Base-by-base conservation (phyloP, 257 asterid genomes). In the Lycium ferocissimum region DNA sequence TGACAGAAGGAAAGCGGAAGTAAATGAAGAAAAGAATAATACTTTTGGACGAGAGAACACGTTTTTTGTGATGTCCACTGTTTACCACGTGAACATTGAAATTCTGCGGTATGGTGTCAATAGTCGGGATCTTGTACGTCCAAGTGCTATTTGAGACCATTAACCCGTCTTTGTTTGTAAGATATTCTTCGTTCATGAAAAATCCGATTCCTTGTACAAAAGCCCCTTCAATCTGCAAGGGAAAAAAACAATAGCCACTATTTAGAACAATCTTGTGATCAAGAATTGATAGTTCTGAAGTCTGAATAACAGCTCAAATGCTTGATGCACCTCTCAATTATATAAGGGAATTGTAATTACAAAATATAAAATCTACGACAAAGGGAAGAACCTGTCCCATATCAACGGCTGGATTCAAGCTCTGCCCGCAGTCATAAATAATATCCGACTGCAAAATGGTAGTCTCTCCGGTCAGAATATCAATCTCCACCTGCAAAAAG, bases 191-290 rank as follows among this genome's bases (percentile, higher is more conserved):
- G 4, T 83, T 91, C 97, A 94, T 94, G 88, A 94, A 94, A 84
- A 95, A 92, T 66, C 98, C 98, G 11, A 94, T 81, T 49, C 98
- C 98, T 90, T 94, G 98, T 17, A 95, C 96, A 20, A 92, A 95
- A 66, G 98, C 94, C 20, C 98, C 98, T 90, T 95, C 98, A 83
- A 93, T 93, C 98, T 95, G 92, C 40, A 56, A 54, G 65, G 13
- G 22, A 51, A 51, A 76, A 14, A 76, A 12, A 56, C 2, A 9
- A 22, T 61, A 20, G 71, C 17, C 71, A 6, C 9, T 58, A 17
- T 17, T 18, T 58, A 58, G 65, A 63, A 61, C 69, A 61, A 49
- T 61, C 6, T 6, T 20, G 20, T 3, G 37, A n/a, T 61, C 37
- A 61, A 61, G 69, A 61, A 61, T 61, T 11, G 14, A 6, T 38